A percentile compares a stretch with the other conserved stretches of the same genome.
phyloP scores from a whole-genome alignment of 1,284 basidiomycete genomes.

The Ceratobasidium sp. region DNA sequence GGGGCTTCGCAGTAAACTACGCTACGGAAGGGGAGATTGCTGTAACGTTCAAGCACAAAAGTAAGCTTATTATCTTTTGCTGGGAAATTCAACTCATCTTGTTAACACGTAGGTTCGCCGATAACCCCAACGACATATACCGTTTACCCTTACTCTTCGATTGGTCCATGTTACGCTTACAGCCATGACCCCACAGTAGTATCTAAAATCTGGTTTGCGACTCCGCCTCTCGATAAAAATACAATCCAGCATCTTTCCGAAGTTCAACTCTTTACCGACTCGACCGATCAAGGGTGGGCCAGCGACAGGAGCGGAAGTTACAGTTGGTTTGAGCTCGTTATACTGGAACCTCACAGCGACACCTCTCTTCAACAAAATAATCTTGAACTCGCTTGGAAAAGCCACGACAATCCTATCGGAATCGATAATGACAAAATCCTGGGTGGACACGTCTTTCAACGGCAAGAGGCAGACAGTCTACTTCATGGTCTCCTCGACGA shows the following conservation, averaged over 20 bases:
- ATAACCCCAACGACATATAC: neutral
- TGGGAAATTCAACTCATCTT: neutral
- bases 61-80: neutral
- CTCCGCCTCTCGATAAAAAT: neutral
- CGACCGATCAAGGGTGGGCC: neutral
- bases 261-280: slow-evolving; percentile 4
- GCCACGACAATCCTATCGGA: neutral
- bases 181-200: neutral
- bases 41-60: neutral
- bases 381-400: neutral
- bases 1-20: neutral
- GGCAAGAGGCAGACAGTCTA: neutral
- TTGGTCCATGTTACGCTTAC: neutral
- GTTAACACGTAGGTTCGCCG: neutral
- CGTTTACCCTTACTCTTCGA: neutral
- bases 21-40: neutral
- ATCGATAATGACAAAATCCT: neutral
- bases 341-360: neutral
- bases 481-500: neutral
- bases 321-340: slow-evolving; percentile 4
- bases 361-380: neutral
- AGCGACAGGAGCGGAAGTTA: neutral
- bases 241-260: neutral
- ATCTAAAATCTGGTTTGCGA: neutral
- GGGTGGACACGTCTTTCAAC: neutral